A percentile compares a stretch with the other conserved stretches of the same genome.
Evolutionary conservation across 805 yeast genomes (phyloP).

Genomic region (Hanseniaspora mollemarum): DNA sequence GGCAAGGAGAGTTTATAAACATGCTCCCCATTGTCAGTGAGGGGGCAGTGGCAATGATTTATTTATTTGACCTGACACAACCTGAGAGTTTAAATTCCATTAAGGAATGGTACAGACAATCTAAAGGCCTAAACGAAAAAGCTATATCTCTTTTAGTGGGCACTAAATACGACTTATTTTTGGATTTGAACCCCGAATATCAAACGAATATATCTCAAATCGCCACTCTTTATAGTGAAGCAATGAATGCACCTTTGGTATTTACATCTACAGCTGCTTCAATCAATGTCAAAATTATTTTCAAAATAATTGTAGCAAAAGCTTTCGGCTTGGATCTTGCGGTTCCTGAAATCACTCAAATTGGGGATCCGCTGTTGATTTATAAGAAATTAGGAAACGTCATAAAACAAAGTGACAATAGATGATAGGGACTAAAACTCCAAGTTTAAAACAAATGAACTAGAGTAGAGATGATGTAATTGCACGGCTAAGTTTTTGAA

Average conservation of each 20-base stretch:
- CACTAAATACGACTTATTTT: conserved; percentile 81
- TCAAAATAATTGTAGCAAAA: conserved; percentile 79
- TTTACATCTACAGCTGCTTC: conserved; percentile 89
- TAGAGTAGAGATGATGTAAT: no score
- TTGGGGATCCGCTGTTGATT: conserved; percentile 85
- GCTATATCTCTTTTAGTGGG: conserved; percentile 89
- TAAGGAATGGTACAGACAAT: conserved; percentile 90
- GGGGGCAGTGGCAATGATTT: conserved; percentile 83
- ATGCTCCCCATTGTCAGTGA: conserved; percentile 88
- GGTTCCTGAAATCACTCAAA: conserved; percentile 68
- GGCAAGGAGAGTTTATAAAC: conserved; percentile 86
- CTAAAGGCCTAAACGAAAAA: conserved; percentile 75
- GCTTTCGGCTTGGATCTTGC: conserved; percentile 77
- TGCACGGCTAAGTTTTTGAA: no score
- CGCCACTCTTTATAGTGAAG: conserved; percentile 73
- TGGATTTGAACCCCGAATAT: conserved; percentile 64
- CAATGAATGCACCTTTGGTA: conserved; percentile 75
- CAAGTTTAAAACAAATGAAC: no score
- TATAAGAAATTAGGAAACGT: conserved; percentile 35
- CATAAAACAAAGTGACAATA: neutral
- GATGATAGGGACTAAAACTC: no score
- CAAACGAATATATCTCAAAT: conserved; percentile 74
- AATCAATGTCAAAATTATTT: conserved; percentile 84
- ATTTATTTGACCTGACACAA: conserved; percentile 81
- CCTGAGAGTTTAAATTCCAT: conserved; percentile 76